Percentiles rank a stretch among this genome's conserved stretches.
Conservation (phyloP, 805 yeast species). For the Spathaspora hagerdaliae region DNA sequence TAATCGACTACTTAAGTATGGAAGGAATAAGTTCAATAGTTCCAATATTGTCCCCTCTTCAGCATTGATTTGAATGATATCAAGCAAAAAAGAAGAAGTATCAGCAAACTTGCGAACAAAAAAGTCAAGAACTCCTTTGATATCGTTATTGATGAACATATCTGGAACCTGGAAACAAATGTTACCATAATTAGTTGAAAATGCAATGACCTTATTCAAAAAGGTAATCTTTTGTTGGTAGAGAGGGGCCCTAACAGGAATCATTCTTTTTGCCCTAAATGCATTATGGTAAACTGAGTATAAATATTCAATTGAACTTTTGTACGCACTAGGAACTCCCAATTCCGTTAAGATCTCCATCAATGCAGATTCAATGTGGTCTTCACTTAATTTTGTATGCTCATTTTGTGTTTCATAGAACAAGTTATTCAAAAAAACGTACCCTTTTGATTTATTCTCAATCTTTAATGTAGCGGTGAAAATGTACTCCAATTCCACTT, state of each 20-base stretch:
- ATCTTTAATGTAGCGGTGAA: constrained; percentile 32
- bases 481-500: constrained; percentile 29
- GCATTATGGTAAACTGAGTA: constrained; percentile 42
- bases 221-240: constrained; percentile 34
- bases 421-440: constrained; percentile 20
- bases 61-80: constrained; percentile 52
- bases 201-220: constrained; percentile 46
- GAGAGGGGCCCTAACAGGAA: constrained; percentile 38
- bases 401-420: constrained; percentile 17
- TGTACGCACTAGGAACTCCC: constrained; percentile 31
- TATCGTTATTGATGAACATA: constrained; percentile 43
- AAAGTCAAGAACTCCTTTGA: constrained; percentile 21
- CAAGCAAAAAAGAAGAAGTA: constrained; percentile 44
- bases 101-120: constrained; percentile 19
- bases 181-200: constrained; percentile 59
- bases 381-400: constrained; percentile 17
- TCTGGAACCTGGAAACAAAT: constrained; percentile 70
- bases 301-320: constrained; percentile 46
- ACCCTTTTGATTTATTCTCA: constrained; percentile 7
- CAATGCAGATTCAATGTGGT: constrained; percentile 46
- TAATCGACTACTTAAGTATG: constrained; percentile 36
- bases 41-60: constrained; percentile 67
- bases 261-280: constrained; percentile 37
- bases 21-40: constrained; percentile 51
- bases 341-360: constrained; percentile 54